Evolutionary conservation across 2,329 filamentous ascomycete genomes (phyloP).

Genomic region (Colletotrichum trifolii): DNA sequence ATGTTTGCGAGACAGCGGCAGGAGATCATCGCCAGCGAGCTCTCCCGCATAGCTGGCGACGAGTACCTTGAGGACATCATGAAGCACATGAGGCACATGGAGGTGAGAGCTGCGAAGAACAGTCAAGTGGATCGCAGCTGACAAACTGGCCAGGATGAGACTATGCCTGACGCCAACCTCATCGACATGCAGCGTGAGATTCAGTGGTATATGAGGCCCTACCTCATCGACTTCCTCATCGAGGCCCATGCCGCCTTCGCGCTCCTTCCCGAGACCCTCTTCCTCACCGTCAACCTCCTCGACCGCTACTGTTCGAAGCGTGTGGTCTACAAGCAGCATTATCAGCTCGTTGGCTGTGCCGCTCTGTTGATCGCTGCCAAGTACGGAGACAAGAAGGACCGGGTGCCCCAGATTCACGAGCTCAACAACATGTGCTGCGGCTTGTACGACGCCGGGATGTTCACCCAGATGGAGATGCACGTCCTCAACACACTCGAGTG

Average conservation of each 20-base stretch:
- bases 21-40: constrained; percentile 87
- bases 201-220: constrained; percentile 99
- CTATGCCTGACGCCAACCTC: constrained; percentile 92
- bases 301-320: constrained; percentile 98
- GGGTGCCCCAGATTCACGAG: constrained; percentile 96
- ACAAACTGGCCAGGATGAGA: constrained; percentile 70
- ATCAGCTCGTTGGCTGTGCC: constrained; percentile 96
- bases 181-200: constrained; percentile 99
- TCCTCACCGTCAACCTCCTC: constrained; percentile 94
- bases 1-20: constrained; percentile 85
- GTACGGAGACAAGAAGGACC: constrained; percentile 98
- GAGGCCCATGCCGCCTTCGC: constrained; percentile 97
- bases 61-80: constrained; percentile 96
- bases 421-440: constrained; percentile 99
- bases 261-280: constrained; percentile 92
- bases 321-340: constrained; percentile 99
- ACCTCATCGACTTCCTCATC: constrained; percentile 96
- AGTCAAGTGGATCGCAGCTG: not conserved
- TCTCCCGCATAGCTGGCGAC: constrained; percentile 85
- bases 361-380: constrained; percentile 97
- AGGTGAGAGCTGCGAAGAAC: constrained; percentile 62
- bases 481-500: constrained; percentile 97
- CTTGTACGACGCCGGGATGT: constrained; percentile 99
- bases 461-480: constrained; percentile 99
- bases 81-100: constrained; percentile 95